Percentiles rank a stretch among this genome's conserved stretches.
Evolutionary conservation across 2,329 filamentous ascomycete species (phyloP).

Genomic region (Penicillium polonicum): DNA sequence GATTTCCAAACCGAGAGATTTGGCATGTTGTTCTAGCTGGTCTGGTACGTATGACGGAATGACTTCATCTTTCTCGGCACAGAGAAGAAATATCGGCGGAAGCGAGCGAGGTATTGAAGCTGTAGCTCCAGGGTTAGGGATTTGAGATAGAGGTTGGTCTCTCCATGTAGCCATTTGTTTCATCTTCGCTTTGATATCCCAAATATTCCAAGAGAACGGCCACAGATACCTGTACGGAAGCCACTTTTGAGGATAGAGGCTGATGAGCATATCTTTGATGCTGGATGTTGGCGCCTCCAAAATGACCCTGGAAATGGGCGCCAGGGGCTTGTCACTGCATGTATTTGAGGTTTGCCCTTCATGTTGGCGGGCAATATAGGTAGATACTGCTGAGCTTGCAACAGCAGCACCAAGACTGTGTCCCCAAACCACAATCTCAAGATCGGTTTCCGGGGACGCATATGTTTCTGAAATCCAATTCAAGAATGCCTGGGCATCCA

Average conservation of each 20-base stretch:
- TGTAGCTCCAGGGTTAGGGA: background rate
- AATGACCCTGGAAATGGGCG: constrained; percentile 53
- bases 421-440: constrained; percentile 65
- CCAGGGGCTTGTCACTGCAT: background rate
- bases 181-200: constrained; percentile 49
- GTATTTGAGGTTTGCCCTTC: background rate
- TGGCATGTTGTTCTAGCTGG: constrained; percentile 37
- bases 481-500: constrained; percentile 65
- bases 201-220: constrained; percentile 67
- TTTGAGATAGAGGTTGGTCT: background rate
- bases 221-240: constrained; percentile 73
- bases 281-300: constrained; percentile 76
- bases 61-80: constrained; percentile 46
- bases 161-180: constrained; percentile 36
- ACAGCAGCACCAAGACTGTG: constrained; percentile 75
- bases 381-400: constrained; percentile 60
- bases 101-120: background rate
- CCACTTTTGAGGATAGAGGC: constrained; percentile 76
- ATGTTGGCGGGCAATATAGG: constrained; percentile 32
- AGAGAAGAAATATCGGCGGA: constrained; percentile 41
- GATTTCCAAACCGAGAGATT: constrained; percentile 35
- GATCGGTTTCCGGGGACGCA: constrained; percentile 14
- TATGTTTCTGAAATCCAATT: constrained; percentile 57
- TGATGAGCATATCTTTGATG: constrained; percentile 67
- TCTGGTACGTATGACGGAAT: constrained; percentile 41